Percentiles rank a stretch among this genome's conserved stretches.
Conservation (phyloP, 805 yeast species). For the Wickerhamomyces mucosus region DNA sequence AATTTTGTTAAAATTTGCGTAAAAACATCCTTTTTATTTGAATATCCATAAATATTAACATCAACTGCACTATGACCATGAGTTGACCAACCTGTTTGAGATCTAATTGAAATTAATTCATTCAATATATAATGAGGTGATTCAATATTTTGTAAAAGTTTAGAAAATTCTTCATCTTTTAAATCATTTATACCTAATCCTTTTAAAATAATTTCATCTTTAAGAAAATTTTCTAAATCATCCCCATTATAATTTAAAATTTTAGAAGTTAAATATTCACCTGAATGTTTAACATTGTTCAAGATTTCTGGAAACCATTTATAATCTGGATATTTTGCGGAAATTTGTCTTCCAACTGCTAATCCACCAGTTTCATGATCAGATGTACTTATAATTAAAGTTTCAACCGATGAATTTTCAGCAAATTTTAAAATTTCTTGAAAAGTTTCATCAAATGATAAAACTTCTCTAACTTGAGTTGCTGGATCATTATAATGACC, state of each 20-base stretch:
- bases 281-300: constrained; percentile 61
- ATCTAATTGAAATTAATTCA: constrained; percentile 66
- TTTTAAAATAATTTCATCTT: constrained; percentile 42
- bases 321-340: constrained; percentile 64
- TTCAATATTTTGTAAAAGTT: constrained; percentile 26
- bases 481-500: constrained; percentile 93
- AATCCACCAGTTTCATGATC: constrained; percentile 97
- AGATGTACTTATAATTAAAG: constrained; percentile 71
- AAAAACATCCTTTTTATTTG: constrained; percentile 43
- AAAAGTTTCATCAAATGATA: constrained; percentile 81
- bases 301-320: constrained; percentile 80
- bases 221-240: constrained; percentile 36
- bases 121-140: constrained; percentile 39
- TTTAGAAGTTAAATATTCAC: constrained; percentile 53
- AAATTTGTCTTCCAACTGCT: constrained; percentile 42
- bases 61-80: constrained; percentile 96
- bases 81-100: constrained; percentile 93
- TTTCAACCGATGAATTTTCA: constrained; percentile 59
- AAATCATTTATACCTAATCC: constrained; percentile 61
- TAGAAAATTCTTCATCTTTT: constrained; percentile 41
- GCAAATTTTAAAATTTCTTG: constrained; percentile 64
- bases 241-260: constrained; percentile 28
- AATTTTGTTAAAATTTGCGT: constrained; percentile 33
- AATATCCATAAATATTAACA: constrained; percentile 80
- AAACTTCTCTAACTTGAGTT: constrained; percentile 85